phyloP scores from a whole-genome alignment of 2,329 filamentous ascomycete genomes.

The Hypoxylon sp. region DNA sequence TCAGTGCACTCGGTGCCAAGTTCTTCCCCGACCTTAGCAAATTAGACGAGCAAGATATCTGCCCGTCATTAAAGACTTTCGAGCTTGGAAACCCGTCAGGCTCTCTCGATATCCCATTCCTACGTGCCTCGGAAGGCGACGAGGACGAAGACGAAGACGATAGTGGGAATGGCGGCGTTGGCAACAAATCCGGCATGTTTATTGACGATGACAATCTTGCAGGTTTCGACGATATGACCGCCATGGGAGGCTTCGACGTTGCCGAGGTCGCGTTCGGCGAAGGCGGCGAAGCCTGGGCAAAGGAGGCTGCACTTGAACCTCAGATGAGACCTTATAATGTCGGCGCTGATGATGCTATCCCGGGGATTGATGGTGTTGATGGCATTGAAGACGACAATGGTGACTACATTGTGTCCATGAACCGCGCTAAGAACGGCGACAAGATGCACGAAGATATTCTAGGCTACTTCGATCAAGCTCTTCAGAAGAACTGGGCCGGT shows the following conservation, averaged over 20 bases:
- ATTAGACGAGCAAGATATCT: conserved; percentile 91
- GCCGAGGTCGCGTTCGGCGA: conserved; percentile 90
- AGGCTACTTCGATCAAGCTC: conserved; percentile 96
- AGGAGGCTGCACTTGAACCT: conserved; percentile 87
- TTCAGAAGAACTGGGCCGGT: conserved; percentile 97
- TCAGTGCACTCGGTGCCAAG: conserved; percentile 78
- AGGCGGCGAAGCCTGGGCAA: conserved; percentile 95
- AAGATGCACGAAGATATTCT: conserved; percentile 91
- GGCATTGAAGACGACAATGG: conserved; percentile 75
- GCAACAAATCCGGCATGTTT: conserved; percentile 83
- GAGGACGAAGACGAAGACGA: conserved; percentile 72
- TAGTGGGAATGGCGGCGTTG: conserved; percentile 65
- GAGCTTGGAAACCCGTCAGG: conserved; percentile 89
- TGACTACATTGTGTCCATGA: conserved; percentile 85
- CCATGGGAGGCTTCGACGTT: conserved; percentile 78
- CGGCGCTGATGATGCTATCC: conserved; percentile 68
- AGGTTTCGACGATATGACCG: conserved; percentile 85
- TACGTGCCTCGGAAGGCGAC: conserved; percentile 88
- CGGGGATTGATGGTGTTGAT: conserved; percentile 66
- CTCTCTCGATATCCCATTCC: conserved; percentile 89
- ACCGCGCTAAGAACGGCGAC: conserved; percentile 75
- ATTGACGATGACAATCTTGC: conserved; percentile 88
- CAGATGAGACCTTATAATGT: conserved; percentile 85
- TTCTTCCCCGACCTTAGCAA: conserved; percentile 87
- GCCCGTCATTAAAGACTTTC: conserved; percentile 93